Evolutionary conservation across 1,139 yeast species (phyloP), one percentile per base, ranked within the genome.

Genomic region (Magnusiomyces clavatus): DNA sequence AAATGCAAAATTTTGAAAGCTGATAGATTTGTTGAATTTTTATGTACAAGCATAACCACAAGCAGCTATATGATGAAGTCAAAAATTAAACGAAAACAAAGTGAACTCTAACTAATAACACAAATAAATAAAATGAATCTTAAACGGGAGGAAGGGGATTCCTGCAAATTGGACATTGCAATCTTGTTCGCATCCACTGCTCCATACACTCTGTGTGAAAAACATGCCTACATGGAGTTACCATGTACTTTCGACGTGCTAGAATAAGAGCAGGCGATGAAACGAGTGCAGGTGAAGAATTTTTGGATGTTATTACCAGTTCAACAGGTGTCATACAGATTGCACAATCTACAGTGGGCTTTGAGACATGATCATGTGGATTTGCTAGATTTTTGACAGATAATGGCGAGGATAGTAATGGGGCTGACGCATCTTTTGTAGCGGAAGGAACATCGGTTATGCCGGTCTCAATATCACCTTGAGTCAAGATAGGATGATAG

Each of bases 131-230:
- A 37, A 13, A 13, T 6, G 6, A 13, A 16, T 14, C 3, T 54
- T 57, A 65, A 38, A 64, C 58, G 1, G 97, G 96, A 1, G 97
- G 97, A 47, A 90, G 71, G 29, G 88, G 80, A 56, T 81, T 81
- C 61, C 97, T 77, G 68, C 97, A 90, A 2, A 89, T 94, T 0
- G 97, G 97, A 69, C 97, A 90, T 63, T 89, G 96, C 50, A 90
- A 69, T 61, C 90, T 86, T 62, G 88, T 85, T 66, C 84, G 80
- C 96, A 90, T 88, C 97, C 97, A 90, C 59, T 78, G 81, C 63
- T 87, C 95, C 60, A 90, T 72, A 69, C 97, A 90, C 39, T 79
- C 83, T 0, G 87, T 77, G 63, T 90, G 97, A 76, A 89, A 90
- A 10, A 88, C 81, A 66, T 90, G 97, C 51, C 81, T 77, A 65